These are phyloP conservation scores for Mortierella antarctica DNA, from an alignment of 192 early-diverging fungal genomes.

Conservation along the genomic window DNA sequence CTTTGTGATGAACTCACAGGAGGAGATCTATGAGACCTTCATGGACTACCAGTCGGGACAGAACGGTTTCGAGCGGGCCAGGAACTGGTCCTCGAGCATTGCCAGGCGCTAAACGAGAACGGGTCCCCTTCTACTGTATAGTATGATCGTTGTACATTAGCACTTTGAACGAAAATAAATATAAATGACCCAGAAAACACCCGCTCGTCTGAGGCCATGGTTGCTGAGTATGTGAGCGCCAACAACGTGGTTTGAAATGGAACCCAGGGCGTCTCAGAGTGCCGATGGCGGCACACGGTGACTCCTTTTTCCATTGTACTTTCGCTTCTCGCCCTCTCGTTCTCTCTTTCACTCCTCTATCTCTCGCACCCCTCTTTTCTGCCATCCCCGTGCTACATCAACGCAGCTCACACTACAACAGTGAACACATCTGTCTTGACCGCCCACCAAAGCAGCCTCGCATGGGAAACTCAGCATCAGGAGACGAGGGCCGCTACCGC, in stretches of 20 bases:
- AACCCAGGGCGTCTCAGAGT: no score
- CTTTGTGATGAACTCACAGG: conserved; percentile 73
- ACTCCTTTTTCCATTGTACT: neutral
- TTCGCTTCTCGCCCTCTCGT: neutral
- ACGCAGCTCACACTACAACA: neutral
- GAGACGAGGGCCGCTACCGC: conserved; percentile 57
- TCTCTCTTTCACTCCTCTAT: neutral
- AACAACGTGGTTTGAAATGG: no score
- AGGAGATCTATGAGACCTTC: conserved; percentile 68
- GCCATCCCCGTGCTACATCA: no score
- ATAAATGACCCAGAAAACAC: no score
- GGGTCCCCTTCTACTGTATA: no score
- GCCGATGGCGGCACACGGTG: no score
- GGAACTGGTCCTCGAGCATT: conserved; percentile 55
- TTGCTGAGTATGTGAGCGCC: no score
- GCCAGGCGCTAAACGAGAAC: neutral
- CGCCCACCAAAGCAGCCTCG: neutral
- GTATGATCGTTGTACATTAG: no score
- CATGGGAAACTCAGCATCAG: conserved; percentile 62
- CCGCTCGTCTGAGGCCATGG: neutral
- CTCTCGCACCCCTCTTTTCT: neutral
- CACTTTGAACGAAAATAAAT: no score
- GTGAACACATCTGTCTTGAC: neutral
- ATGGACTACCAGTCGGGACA: conserved; percentile 67
- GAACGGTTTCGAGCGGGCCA: conserved; percentile 78